Evolutionary conservation across 2,329 filamentous ascomycete genomes (phyloP), one percentile per base, ranked within the genome.

Genomic region (Arachnomyces sp.): DNA sequence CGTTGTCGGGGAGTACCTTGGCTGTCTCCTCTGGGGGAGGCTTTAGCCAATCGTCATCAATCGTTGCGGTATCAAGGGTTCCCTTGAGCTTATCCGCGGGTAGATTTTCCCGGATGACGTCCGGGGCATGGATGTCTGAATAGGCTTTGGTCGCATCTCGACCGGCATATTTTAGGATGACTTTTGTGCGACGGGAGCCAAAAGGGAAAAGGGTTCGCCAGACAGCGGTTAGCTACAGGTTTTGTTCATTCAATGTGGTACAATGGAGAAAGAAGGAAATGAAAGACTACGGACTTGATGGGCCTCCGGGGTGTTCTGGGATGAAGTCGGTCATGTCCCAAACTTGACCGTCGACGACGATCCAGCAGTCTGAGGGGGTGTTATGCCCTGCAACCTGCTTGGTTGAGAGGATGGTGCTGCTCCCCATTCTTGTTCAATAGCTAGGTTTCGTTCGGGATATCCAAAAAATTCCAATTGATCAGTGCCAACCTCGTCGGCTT

Each of bases 241-340:
- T 18, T 29, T 28, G 14, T 5, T 28, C 32, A 13, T 37, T 36
- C 5, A n/a, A n/a, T n/a, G 20, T 25, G 20, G 9, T 25, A 25
- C 20, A 9, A 16, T 12, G 13, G 43, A 15, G 9, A 43, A 14
- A 6, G 37, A 28, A 18, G 20, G 35, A 35, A 30, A 38, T 12
- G 29, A 38, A n/a, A n/a, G n/a, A n/a, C n/a, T 28, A 43, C 43
- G 14, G 42, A 45, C 42, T 3, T 15, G 63, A 68, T 35, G 74
- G 62, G 15, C 77, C 77, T 20, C 78, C 77, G 3, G 77, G 76
- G 56, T 81, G 77, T 43, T 77, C 67, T n/a, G 73, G 72, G 7
- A 77, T 67, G 55, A 85, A 84, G 12, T 76, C 69, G 16, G 76
- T 80, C 33, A 85, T 61, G 56, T 85, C 77, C 65, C 79, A 84